phyloP scores from a whole-genome alignment of 345 rosid genomes.

The Acer campestre region DNA sequence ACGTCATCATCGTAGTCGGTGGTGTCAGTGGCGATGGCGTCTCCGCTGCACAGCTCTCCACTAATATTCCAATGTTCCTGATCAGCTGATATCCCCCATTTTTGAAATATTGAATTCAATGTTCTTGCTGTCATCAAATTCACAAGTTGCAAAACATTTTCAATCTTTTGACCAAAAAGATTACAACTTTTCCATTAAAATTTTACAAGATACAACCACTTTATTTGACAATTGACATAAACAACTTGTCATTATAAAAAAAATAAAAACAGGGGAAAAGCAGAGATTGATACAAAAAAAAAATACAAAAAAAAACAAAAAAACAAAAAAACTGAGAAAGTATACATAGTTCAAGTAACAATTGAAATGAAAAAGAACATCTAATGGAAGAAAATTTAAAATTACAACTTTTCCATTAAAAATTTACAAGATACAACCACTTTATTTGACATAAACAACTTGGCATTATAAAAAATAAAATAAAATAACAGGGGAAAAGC shows the following conservation, averaged over 20 bases:
- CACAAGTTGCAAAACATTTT: neutral
- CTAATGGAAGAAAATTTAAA: too few relatives aligned
- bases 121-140: constrained; percentile 29
- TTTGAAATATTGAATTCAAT: constrained; percentile 45
- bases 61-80: constrained; percentile 44
- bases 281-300: too few relatives aligned
- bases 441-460: too few relatives aligned
- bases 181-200: neutral
- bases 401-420: too few relatives aligned
- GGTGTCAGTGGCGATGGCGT: constrained; percentile 26
- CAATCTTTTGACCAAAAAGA: neutral
- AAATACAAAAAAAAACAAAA: too few relatives aligned
- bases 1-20: neutral
- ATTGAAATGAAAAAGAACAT: too few relatives aligned
- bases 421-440: too few relatives aligned
- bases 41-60: constrained; percentile 53
- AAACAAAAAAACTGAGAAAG: too few relatives aligned
- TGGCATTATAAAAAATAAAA: too few relatives aligned
- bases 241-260: neutral
- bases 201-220: neutral
- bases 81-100: constrained; percentile 38
- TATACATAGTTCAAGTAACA: too few relatives aligned
- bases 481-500: too few relatives aligned
- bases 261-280: too few relatives aligned
- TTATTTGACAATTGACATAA: constrained; percentile 2